Evolutionary conservation across 148 eudicot genomes (phyloP).

Genomic region (Dianthus caryophyllus): DNA sequence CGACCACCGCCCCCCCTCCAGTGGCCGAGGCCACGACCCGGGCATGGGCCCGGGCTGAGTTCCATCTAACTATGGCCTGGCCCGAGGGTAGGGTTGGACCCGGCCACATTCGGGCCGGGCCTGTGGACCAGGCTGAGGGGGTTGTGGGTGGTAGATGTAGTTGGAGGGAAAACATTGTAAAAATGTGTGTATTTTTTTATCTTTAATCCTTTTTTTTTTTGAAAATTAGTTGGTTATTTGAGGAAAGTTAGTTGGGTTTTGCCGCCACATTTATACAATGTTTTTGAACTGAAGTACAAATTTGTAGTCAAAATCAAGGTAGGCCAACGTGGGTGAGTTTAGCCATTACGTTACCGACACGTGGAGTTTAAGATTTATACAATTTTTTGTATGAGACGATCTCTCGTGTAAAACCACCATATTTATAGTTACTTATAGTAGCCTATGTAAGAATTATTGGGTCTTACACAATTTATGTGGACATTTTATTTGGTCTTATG

Average conservation of each 20-base stretch:
- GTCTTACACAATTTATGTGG: too few relatives aligned
- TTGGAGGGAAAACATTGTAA: slow-evolving; percentile 25
- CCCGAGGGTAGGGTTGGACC: background rate
- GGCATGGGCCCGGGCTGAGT: background rate
- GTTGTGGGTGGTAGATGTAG: slow-evolving; percentile 10
- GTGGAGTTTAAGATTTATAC: background rate
- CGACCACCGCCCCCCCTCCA: background rate
- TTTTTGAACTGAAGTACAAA: background rate
- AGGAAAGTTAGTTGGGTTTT: slow-evolving; percentile 11
- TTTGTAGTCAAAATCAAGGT: background rate
- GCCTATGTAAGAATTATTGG: too few relatives aligned
- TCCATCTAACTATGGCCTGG: background rate
- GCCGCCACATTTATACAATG: slow-evolving; percentile 24
- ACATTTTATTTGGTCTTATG: too few relatives aligned
- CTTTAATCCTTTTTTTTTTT: too few relatives aligned
- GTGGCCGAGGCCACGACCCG: too few relatives aligned
- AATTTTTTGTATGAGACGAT: too few relatives aligned
- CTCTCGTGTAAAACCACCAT: too few relatives aligned
- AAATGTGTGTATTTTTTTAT: background rate
- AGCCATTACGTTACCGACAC: background rate
- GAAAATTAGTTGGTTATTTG: background rate
- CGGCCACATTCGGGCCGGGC: background rate
- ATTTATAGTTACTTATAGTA: too few relatives aligned
- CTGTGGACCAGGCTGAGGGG: slow-evolving; percentile 5
- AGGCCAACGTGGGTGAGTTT: background rate